Evolutionary conservation across 2,329 filamentous ascomycete genomes (phyloP).

Genomic region (Neopestalotiopsis sp.): DNA sequence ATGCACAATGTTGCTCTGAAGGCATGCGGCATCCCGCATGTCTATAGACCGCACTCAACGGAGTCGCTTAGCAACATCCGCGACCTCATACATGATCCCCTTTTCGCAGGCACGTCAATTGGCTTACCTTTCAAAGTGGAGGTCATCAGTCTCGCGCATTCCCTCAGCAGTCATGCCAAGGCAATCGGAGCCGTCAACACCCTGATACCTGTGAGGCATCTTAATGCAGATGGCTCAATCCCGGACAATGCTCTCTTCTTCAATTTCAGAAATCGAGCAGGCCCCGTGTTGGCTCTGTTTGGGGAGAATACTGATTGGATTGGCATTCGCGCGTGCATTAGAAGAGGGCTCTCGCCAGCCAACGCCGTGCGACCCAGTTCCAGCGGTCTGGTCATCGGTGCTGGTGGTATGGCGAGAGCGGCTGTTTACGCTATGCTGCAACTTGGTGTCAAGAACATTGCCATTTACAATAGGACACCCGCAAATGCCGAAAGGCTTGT

Average conservation of each 20-base stretch:
- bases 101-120: conserved; percentile 75
- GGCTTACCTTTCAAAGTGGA: conserved; percentile 79
- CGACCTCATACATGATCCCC: conserved; percentile 66
- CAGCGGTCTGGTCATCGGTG: conserved; percentile 66
- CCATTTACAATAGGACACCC: conserved; percentile 74
- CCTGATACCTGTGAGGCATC: conserved; percentile 70
- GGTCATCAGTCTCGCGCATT: conserved; percentile 71
- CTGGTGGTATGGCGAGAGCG: conserved; percentile 78
- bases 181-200: conserved; percentile 82
- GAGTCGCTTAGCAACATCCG: conserved; percentile 67
- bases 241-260: conserved; percentile 60
- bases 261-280: conserved; percentile 65
- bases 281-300: conserved; percentile 72
- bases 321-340: conserved; percentile 75
- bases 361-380: conserved; percentile 65
- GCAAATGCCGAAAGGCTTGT: conserved; percentile 72
- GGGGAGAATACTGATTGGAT: conserved; percentile 87
- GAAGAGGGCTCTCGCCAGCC: conserved; percentile 74
- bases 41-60: conserved; percentile 69
- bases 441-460: conserved; percentile 77
- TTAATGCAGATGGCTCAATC: conserved; percentile 61
- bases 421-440: conserved; percentile 81
- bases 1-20: conserved; percentile 78
- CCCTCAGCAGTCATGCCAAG: conserved; percentile 73
- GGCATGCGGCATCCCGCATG: conserved; percentile 71